Evolutionary conservation across 2,329 filamentous ascomycete genomes (phyloP), one percentile per base, ranked within the genome.

Genomic region (Calonectria henricotiae): DNA sequence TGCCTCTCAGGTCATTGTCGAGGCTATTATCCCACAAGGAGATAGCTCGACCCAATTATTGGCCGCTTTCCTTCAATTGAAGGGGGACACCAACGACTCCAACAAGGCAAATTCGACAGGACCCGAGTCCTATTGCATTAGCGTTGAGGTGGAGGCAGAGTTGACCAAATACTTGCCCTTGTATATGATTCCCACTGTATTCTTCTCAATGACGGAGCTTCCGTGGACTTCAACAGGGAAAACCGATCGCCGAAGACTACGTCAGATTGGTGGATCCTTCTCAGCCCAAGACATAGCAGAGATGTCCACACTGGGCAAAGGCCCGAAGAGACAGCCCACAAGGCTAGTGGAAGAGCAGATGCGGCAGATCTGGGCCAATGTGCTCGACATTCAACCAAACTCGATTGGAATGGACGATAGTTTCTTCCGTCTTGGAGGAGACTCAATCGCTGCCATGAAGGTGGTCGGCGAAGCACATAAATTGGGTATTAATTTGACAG

Each of bases 231-330:
- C 62, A 1, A 68, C 70, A 1, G 74, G 67, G 15, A 77, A 77
- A 51, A 44, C 61, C 1, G 65, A 76, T 43, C 61, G 72, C 0
- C 70, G 55, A 46, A 44, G 27, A 4, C 49, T 76, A 1, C 68
- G 65, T 0, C 54, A 67, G 17, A 65, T 73, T n/a, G 71, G 61
- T 2, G 44, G 49, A n/a, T 65, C 62, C 1, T 70, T 75, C 32
- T 66, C 73, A 2, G 23, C 60, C 3, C 30, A 62, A 13, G 32
- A 89, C 80, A 82, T 89, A 8, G 81, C 80, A 5, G 83, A 85
- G 71, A 35, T 67, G 1, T 46, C 43, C 4, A 46, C n/a, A 20
- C 12, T 65, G 30, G 4, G 39, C 39, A 7, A 27, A 17, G 41
- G 43, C 8, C 43, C 43, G 11, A 46, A 46, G n/a, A 32, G 55